phyloP scores from a whole-genome alignment of 2,329 filamentous ascomycete species.

The Phaeomoniella chlamydospora region DNA sequence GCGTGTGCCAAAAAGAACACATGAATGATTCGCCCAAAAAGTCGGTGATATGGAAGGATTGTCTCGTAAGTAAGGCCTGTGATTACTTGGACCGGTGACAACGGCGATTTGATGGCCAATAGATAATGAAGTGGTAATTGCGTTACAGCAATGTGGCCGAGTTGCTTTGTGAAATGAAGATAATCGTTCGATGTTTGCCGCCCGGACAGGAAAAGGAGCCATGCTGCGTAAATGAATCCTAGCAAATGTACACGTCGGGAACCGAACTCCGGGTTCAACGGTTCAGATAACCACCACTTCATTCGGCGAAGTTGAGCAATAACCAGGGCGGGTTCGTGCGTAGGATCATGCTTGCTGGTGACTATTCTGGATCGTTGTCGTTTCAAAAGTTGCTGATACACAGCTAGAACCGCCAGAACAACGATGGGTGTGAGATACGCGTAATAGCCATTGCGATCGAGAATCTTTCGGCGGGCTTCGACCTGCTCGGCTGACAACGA shows the following conservation, averaged over 20 bases:
- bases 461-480: slow-evolving; percentile 32
- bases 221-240: slow-evolving; percentile 7
- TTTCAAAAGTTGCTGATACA: slow-evolving; percentile 12
- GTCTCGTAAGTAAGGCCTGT: slow-evolving; percentile 39
- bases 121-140: slow-evolving; percentile 47
- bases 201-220: slow-evolving; percentile 9
- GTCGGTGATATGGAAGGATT: slow-evolving; percentile 42
- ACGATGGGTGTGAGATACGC: slow-evolving; percentile 40
- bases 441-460: slow-evolving; percentile 40
- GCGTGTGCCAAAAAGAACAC: slow-evolving; percentile 38
- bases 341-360: neutral
- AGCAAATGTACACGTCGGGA: slow-evolving; percentile 7
- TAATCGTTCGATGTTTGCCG: slow-evolving; percentile 30
- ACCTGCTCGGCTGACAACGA: slow-evolving; percentile 34
- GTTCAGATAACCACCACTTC: slow-evolving; percentile 28
- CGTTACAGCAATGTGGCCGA: slow-evolving; percentile 44
- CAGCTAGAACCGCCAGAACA: slow-evolving; percentile 24
- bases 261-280: slow-evolving; percentile 9
- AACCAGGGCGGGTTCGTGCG: neutral
- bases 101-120: slow-evolving; percentile 23
- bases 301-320: neutral
- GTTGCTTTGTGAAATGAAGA: slow-evolving; percentile 47
- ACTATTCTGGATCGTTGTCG: slow-evolving; percentile 20
- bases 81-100: slow-evolving; percentile 32
- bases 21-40: slow-evolving; percentile 40